A percentile compares a stretch with the other conserved stretches of the same genome.
These are phyloP conservation scores for Talaromyces sp. DNA, from an alignment of 2,329 filamentous ascomycete genomes.

Conservation along the genomic window DNA sequence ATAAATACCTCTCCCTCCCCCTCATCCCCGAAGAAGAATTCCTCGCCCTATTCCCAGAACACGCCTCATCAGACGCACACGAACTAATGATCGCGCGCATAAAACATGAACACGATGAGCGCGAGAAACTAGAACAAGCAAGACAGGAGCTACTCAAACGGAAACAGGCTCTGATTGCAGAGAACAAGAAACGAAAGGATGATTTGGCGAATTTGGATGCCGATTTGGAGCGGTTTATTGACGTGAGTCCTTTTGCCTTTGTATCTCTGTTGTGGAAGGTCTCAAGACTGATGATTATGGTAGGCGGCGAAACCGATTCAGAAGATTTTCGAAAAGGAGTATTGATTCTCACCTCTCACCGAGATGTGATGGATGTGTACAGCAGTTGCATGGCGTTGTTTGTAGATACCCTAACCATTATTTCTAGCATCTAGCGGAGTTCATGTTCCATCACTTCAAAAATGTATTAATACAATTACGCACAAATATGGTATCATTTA, in stretches of 20 bases:
- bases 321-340: conserved; percentile 76
- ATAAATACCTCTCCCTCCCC: conserved; percentile 83
- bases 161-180: conserved; percentile 67
- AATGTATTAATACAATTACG: neutral
- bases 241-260: conserved; percentile 56
- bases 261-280: neutral
- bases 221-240: conserved; percentile 90
- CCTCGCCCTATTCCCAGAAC: conserved; percentile 70
- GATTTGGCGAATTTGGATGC: conserved; percentile 88
- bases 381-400: conserved; percentile 11
- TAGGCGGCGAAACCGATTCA: conserved; percentile 86
- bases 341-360: conserved; percentile 30
- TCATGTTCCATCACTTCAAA: too few relatives aligned
- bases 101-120: conserved; percentile 81
- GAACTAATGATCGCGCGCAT: conserved; percentile 86
- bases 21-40: conserved; percentile 84
- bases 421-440: neutral
- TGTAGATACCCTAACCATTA: neutral
- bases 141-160: conserved; percentile 72
- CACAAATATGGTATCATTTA: conserved; percentile 13
- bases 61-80: conserved; percentile 69
- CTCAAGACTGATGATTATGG: conserved; percentile 22
- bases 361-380: neutral
- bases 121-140: conserved; percentile 80
- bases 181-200: conserved; percentile 91